These are phyloP conservation scores for Polytrichum commune DNA, from an alignment of 225 moss, liverwort and hornwort species.

Conservation along the genomic window DNA sequence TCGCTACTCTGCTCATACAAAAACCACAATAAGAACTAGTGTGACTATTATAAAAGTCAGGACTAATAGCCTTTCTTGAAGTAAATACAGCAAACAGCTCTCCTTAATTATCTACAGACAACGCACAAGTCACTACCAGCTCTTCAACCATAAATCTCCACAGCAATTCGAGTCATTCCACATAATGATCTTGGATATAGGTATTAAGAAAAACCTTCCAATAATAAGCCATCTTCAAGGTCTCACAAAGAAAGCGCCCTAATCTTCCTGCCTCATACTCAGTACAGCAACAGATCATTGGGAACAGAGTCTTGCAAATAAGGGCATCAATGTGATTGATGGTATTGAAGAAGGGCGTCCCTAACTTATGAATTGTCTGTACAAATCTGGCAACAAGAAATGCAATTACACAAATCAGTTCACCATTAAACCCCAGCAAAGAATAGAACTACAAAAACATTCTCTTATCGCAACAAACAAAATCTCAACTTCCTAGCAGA, in stretches of 20 bases:
- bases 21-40: slow-evolving; percentile 18
- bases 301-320: slow-evolving; percentile 96
- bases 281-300: slow-evolving; percentile 99
- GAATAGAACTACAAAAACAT: too few species aligned
- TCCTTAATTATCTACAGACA: too few species aligned
- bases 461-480: too few species aligned
- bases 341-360: slow-evolving; percentile 96
- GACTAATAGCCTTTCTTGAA: too few species aligned
- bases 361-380: slow-evolving; percentile 88
- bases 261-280: slow-evolving; percentile 97
- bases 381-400: slow-evolving; percentile 77
- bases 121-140: too few species aligned
- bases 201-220: slow-evolving; percentile 74
- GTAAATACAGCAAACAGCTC: too few species aligned
- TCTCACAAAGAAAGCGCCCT: slow-evolving; percentile 93
- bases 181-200: background rate
- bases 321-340: slow-evolving; percentile 97
- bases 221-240: slow-evolving; percentile 98
- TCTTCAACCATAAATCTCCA: too few species aligned
- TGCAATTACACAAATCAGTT: slow-evolving; percentile 5
- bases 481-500: too few species aligned
- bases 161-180: too few species aligned
- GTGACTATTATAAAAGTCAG: too few species aligned
- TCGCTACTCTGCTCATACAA: slow-evolving; percentile 71
- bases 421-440: too few species aligned